Evolutionary conservation across 2,329 filamentous ascomycete genomes (phyloP).

Genomic region (Ramularia collo-cygni): DNA sequence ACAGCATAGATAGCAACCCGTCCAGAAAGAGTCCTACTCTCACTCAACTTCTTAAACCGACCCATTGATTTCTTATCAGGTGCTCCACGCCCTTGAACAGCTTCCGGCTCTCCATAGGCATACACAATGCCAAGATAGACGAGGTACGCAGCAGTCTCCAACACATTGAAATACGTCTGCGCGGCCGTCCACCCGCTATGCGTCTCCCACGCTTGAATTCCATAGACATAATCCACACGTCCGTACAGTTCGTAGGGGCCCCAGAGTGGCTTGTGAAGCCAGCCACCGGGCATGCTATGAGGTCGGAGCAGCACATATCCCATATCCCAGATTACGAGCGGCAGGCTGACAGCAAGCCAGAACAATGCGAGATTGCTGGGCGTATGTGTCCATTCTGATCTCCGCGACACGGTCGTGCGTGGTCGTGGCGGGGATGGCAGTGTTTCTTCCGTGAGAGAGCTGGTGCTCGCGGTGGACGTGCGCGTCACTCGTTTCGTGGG

Average conservation of each 20-base stretch:
- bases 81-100: conserved; percentile 31
- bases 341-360: conserved; percentile 70
- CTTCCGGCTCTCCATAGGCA: conserved; percentile 33
- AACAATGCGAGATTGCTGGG: conserved; percentile 54
- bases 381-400: conserved; percentile 49
- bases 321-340: conserved; percentile 75
- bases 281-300: conserved; percentile 72
- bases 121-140: conserved; percentile 54
- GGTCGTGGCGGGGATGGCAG: conserved; percentile 31
- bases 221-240: conserved; percentile 73
- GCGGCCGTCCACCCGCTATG: conserved; percentile 59
- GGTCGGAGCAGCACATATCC: conserved; percentile 74
- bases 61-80: conserved; percentile 37
- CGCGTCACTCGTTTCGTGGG: conserved; percentile 23
- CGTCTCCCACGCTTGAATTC: conserved; percentile 62
- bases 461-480: conserved; percentile 9
- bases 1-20: conserved; percentile 48
- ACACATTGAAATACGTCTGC: conserved; percentile 61
- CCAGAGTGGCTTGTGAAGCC: conserved; percentile 65
- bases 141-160: conserved; percentile 61
- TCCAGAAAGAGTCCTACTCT: conserved; percentile 47
- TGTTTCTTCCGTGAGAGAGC: conserved; percentile 5
- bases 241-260: conserved; percentile 75
- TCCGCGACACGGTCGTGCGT: conserved; percentile 16
- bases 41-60: conserved; percentile 41